Base-by-base conservation (phyloP, 2,329 filamentous ascomycete genomes). In the Fragosphaeria purpurea region DNA sequence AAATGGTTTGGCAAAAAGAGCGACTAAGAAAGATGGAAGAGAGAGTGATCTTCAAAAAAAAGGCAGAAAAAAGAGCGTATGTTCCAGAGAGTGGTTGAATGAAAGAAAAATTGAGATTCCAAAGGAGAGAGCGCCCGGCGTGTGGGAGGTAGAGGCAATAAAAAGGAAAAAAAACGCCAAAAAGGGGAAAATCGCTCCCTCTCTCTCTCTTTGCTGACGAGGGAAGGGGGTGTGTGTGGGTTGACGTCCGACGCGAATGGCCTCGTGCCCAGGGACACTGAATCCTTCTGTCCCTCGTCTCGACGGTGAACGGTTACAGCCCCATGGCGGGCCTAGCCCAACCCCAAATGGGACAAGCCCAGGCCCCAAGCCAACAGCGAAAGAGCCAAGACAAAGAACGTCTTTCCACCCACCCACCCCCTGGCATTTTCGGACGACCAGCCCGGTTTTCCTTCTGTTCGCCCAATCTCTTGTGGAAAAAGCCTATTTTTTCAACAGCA, bases 81-180 rank as follows among this genome's bases (percentile, higher is more conserved):
- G 35, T 42, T 48, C 41, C 41, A 54, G 48, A 50, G 45, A 52
- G 34, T 48, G 51, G 46, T 44, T 41, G 49, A 44, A 37, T 39
- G 42, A 51, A 33, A 44, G 45, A 47, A 48, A 39, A 22, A 3
- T 22, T 22, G 22, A 22, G 22, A 22, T 22, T 22, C 22, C 22
- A 22, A 22, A 22, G 22, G 22, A 22, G 22, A 22, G 3, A 22
- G 22, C 22, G 22, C 22, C 22, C 22, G 22, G 22, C 22, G 22
- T 22, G 22, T 22, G 22, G 40, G 37, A 51, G 35, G 32, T 35
- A 48, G 38, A 40, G 47, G 47, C 46, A 44, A 47, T 40, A 44
- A 51, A 50, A 35, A 46, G 47, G 35, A 43, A 31, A 39, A 39
- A 47, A 46, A 41, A 46, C 41, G 22, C 22, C 41, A 44, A 44